Evolutionary conservation across 495 filamentous ascomycete genomes (phyloP).

Genomic region (Penicillium parvum): DNA sequence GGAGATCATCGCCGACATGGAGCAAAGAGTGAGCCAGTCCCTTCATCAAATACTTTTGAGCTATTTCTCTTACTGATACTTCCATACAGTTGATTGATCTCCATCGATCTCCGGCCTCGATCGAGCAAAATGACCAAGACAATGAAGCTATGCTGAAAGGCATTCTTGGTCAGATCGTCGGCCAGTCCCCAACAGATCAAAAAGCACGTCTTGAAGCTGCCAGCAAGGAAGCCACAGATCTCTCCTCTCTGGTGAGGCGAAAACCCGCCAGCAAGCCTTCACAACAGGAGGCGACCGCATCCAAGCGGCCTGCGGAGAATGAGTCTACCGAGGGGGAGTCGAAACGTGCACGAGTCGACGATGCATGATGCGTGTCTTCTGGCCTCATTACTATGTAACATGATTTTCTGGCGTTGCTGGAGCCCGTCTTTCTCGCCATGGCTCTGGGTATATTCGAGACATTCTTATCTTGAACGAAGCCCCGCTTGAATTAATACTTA

Average conservation of each 20-base stretch:
- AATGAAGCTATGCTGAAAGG: constrained; percentile 53
- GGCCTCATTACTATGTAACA: background rate
- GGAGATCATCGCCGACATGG: constrained; percentile 84
- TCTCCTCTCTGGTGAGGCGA: constrained; percentile 74
- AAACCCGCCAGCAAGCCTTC: constrained; percentile 47
- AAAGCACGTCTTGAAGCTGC: constrained; percentile 70
- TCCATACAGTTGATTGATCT: constrained; percentile 67
- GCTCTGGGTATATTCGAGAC: too few relatives aligned
- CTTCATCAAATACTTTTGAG: background rate
- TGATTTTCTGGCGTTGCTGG: constrained; percentile 1
- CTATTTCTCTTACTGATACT: constrained; percentile 11
- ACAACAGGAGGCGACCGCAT: constrained; percentile 7
- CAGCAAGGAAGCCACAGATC: constrained; percentile 74
- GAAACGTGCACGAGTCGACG: constrained; percentile 30
- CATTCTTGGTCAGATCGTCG: constrained; percentile 70
- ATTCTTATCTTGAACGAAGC: too few relatives aligned
- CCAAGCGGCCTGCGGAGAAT: constrained; percentile 32
- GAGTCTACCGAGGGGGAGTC: constrained; percentile 15
- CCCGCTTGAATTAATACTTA: too few relatives aligned
- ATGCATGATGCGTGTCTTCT: constrained; percentile 5
- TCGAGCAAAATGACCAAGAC: constrained; percentile 47
- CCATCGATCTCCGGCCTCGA: constrained; percentile 62
- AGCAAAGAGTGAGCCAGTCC: constrained; percentile 59
- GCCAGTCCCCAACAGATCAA: constrained; percentile 57
- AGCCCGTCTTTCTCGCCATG: constrained; percentile 4